Conservation (phyloP, 495 filamentous ascomycete species). For the Hypomontagnella monticulosa region DNA sequence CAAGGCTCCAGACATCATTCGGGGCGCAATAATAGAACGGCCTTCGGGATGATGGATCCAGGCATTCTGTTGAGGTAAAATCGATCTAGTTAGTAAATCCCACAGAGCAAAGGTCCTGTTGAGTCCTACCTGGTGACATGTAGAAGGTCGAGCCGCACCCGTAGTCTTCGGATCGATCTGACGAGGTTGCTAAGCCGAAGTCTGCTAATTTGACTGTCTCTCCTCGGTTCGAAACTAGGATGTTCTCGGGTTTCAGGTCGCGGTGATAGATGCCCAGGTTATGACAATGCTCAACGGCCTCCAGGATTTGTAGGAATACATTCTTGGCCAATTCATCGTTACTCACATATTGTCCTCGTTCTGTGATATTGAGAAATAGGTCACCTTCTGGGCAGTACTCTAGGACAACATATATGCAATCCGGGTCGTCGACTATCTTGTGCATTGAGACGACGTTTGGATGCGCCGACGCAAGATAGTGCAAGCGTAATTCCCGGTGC, state of each 20-base stretch:
- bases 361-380: conserved; percentile 96
- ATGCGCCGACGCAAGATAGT: conserved; percentile 87
- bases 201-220: conserved; percentile 94
- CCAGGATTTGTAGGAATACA: conserved; percentile 94
- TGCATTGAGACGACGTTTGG: conserved; percentile 93
- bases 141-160: conserved; percentile 99
- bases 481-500: conserved; percentile 89
- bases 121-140: conserved; percentile 92
- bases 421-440: conserved; percentile 90
- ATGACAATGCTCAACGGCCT: conserved; percentile 97
- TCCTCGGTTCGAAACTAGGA: conserved; percentile 88
- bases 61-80: conserved; percentile 76
- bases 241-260: conserved; percentile 98
- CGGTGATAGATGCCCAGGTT: conserved; percentile 93
- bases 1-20: conserved; percentile 98
- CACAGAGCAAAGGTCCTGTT: conserved; percentile 18
- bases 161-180: conserved; percentile 87
- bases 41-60: conserved; percentile 81
- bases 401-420: conserved; percentile 96
- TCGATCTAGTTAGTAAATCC: conserved; percentile 43
- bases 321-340: conserved; percentile 88
- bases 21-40: conserved; percentile 90
- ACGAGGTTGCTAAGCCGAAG: conserved; percentile 92
- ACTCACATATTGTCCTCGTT: conserved; percentile 89
- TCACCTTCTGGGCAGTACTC: conserved; percentile 98